A percentile compares a stretch with the other conserved stretches of the same genome.
These are phyloP conservation scores for Dissophora globulifera DNA, from an alignment of 192 early-diverging fungal species.

Conservation along the genomic window DNA sequence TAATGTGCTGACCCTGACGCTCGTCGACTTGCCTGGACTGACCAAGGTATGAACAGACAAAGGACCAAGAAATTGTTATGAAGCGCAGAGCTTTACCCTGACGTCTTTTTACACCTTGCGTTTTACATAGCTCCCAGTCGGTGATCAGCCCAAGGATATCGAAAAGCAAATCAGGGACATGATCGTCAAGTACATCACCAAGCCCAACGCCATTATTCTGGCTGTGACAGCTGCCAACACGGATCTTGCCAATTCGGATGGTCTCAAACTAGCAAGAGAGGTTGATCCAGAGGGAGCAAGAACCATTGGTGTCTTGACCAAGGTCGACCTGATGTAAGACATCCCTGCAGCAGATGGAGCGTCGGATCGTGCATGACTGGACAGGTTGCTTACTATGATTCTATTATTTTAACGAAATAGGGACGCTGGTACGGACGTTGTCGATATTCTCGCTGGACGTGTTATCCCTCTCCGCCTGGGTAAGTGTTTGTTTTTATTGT, in stretches of 20 bases:
- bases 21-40: constrained; percentile 98
- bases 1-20: constrained; percentile 95
- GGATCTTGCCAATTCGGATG: constrained; percentile 99
- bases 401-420: constrained; percentile 18
- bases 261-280: constrained; percentile 96
- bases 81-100: too few relatives aligned
- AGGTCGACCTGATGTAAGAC: constrained; percentile 94
- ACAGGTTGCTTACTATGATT: neutral
- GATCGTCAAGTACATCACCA: constrained; percentile 97
- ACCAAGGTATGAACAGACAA: constrained; percentile 82
- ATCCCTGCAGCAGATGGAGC: neutral
- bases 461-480: constrained; percentile 89
- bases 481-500: too few relatives aligned
- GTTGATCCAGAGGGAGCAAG: constrained; percentile 98
- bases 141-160: constrained; percentile 99
- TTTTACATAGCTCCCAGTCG: constrained; percentile 82
- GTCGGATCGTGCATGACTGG: neutral
- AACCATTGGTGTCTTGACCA: constrained; percentile 99
- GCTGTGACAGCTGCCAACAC: constrained; percentile 98
- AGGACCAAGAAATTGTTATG: too few relatives aligned
- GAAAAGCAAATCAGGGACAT: constrained; percentile 98
- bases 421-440: constrained; percentile 98
- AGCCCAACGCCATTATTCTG: constrained; percentile 97
- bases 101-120: too few relatives aligned
- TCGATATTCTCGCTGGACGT: constrained; percentile 97